Evolutionary conservation across 2,329 filamentous ascomycete species (phyloP), one percentile per base, ranked within the genome.

Genomic region (Exophiala calicioides): DNA sequence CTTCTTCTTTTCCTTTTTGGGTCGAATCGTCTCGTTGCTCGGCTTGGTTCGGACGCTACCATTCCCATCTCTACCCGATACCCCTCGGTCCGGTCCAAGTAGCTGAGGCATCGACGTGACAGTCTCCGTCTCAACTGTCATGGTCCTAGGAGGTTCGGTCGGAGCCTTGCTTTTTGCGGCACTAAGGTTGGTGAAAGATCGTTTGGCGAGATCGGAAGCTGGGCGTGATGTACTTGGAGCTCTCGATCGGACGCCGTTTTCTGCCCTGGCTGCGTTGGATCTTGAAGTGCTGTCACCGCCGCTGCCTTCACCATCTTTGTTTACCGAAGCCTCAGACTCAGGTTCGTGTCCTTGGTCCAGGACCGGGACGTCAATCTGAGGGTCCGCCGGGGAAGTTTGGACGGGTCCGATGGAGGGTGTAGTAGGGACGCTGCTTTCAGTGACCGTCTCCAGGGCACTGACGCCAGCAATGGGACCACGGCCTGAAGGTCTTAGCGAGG

Each of bases 111-210:
- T 86, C 3, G 90, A 95, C 32, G 82, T 86, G 27, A 98, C 93
- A 1, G 90, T 95, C 68, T 98, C 93, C 0, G 93, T 96, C 71
- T 98, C 93, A 10, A 97, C 91, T 7, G 89, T 97, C 90, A 98
- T 96, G 60, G 88, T 93, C 62, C 86, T 83, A 47, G 84, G 79
- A 26, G 87, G 85, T n/a, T 82, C 84, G 63, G 95, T 88, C 40
- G 77, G 65, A 20, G 80, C 73, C 64, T 90, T 88, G 24, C 80
- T 76, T 62, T 90, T 88, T 45, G 75, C 71, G 44, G 71, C 69
- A 40, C 73, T 73, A 30, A 87, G 78, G 51, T 84, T 84, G 26
- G 85, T 79, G 38, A 83, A 81, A 6, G 88, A 88, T 51, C 86
- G 74, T 53, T 88, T 73, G 66, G 82, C 61, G 62, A 84, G 63